Evolutionary conservation across 1,139 yeast genomes (phyloP), one percentile per base, ranked within the genome.

Genomic region (Lodderomyces oxycetoniae): DNA sequence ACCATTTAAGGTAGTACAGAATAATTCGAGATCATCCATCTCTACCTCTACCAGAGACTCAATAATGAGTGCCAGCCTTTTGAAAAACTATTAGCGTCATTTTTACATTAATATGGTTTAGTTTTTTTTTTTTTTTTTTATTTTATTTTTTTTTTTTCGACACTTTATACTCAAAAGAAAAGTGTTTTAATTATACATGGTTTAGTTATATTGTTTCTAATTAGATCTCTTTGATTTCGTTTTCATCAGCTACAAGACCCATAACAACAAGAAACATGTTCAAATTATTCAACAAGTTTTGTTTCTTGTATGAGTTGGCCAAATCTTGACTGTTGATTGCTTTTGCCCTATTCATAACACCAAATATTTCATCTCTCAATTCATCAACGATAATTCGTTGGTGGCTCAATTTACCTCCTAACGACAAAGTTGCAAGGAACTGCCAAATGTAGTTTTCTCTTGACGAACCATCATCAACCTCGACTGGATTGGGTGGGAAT

Each of bases 361-460:
- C 94, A 53, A 91, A 89, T 43, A 91, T 89, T 59, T 86, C 89
- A 52, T 86, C 94, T 61, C 97, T 77, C 15, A 88, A 91, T 56
- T 89, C 96, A 57, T 88, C 97, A 33, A 91, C 95, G 49, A 91
- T 83, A 43, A 87, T 79, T 63, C 96, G 78, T 69, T 91, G 97
- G 59, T 89, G 96, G 49, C 83, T 87, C 49, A 89, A 71, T 55
- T 85, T 83, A 47, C 97, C 96, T 42, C 96, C 93, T 43, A 91
- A 69, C 0, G 97, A 93, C 41, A 91, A 71, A 10, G 96, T 84
- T 24, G 98, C 98, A 60, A 91, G 73, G 53, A 91, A 89, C 63
- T 91, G 97, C 98, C 98, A 91, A 32, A 88, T 89, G 51, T 89
- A 88, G 47, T 68, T 68, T 44, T 65, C 71, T 37, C 62, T 58